phyloP scores from a whole-genome alignment of 768 basidiomycete genomes.

The Suillus variegatus region DNA sequence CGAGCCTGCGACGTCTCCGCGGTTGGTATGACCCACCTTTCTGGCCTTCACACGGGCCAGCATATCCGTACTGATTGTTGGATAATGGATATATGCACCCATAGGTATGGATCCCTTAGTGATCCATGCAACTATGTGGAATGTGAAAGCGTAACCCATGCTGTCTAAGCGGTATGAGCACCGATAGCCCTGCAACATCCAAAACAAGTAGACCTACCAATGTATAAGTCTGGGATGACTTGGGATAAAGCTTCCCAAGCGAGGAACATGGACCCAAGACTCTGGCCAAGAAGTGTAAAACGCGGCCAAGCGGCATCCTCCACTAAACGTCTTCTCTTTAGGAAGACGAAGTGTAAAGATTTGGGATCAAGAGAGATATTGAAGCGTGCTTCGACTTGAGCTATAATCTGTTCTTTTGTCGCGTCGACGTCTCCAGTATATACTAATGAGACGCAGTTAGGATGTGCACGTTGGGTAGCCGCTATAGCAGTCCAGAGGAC shows the following conservation, averaged over 20 bases:
- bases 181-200: conserved; percentile 12
- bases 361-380: conserved; percentile 68
- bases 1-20: conserved; percentile 53
- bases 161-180: conserved; percentile 60
- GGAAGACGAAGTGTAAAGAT: conserved; percentile 79
- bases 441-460: conserved; percentile 69
- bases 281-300: conserved; percentile 94
- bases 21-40: conserved; percentile 63
- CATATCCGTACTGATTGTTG: conserved; percentile 96
- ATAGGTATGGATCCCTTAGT: conserved; percentile 59
- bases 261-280: conserved; percentile 81
- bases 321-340: conserved; percentile 67
- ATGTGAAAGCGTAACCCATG: conserved; percentile 98
- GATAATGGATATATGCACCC: conserved; percentile 94
- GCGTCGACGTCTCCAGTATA: conserved; percentile 89
- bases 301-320: conserved; percentile 82
- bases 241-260: conserved; percentile 80
- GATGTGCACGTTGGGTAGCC: conserved; percentile 67
- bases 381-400: conserved; percentile 85
- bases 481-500: conserved; percentile 93
- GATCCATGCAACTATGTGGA: conserved; percentile 70
- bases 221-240: conserved; percentile 86
- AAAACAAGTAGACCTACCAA: conserved; percentile 54
- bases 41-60: conserved; percentile 72
- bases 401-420: conserved; percentile 77